Conservation (phyloP, 164 flowering plant genomes). For the Magnolia changhungtana region DNA sequence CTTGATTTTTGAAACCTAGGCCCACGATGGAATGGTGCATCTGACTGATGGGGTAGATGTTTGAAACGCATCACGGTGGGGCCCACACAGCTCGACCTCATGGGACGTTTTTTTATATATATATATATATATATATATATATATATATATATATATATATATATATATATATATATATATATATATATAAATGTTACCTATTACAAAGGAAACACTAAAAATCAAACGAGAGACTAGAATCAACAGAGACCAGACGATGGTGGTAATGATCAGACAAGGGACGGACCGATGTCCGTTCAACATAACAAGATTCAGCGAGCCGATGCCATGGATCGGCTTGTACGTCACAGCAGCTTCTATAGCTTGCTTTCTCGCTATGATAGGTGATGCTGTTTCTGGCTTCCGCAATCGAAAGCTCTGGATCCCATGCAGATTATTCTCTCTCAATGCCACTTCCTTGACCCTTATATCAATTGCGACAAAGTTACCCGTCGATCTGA, state of each 20-base stretch:
- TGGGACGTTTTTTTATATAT: too few relatives aligned
- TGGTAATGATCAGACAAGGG: neutral
- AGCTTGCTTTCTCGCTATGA: slow-evolving; percentile 44
- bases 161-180: too few relatives aligned
- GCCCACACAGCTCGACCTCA: too few relatives aligned
- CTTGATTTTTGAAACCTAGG: too few relatives aligned
- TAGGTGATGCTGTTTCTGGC: slow-evolving; percentile 9
- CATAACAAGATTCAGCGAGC: neutral
- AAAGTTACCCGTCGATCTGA: slow-evolving; percentile 61
- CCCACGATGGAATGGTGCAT: too few relatives aligned
- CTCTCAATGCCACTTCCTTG: slow-evolving; percentile 59
- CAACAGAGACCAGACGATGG: neutral
- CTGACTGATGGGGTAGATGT: too few relatives aligned
- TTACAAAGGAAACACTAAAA: too few relatives aligned
- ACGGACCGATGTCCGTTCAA: neutral
- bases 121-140: too few relatives aligned
- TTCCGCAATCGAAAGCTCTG: slow-evolving; percentile 15
- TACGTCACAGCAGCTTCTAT: slow-evolving; percentile 58
- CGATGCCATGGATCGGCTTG: slow-evolving; percentile 22
- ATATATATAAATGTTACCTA: too few relatives aligned
- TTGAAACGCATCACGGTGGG: too few relatives aligned
- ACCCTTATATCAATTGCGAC: slow-evolving; percentile 45
- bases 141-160: too few relatives aligned
- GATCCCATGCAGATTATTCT: slow-evolving; percentile 56
- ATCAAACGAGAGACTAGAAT: too few relatives aligned